Evolutionary conservation across 257 asterid species (phyloP), one percentile per base, ranked within the genome.

Genomic region (Catharanthus roseus): DNA sequence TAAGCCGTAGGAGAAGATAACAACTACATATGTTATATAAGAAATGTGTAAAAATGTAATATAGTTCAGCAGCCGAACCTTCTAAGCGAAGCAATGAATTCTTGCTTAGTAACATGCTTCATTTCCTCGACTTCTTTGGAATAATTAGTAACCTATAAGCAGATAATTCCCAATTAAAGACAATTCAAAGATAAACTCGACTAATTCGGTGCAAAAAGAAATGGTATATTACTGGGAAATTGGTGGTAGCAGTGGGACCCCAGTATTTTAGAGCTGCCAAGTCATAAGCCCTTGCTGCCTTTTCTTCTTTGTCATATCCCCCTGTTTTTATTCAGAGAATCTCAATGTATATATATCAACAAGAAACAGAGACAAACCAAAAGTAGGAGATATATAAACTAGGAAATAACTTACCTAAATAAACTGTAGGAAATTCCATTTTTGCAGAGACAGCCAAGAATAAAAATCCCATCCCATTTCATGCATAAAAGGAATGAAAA

Each of bases 281-380:
- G 84, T 89, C 96, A 79, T 91, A 91, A 69, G 97, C 96, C 54
- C 91, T 75, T 15, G 97, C 97, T 76, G 97, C 97, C 72, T 86
- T 91, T 41, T 91, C 97, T 77, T 91, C 97, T 67, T 86, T 86
- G 67, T 91, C 97, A 84, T 91, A 91, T 21, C 97, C 97, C 47
- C 97, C 97, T 91, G 78, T 53, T 56, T 34, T 63, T 65, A 21
- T 65, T n/a, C 67, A 42, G 34, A 19, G 65, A 64, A 54, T 57
- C 62, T 80, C 67, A 65, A 31, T 57, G 6, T 65, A 19, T 42
- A 63, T 65, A 19, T 42, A 63, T 65, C 60, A 70, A 36, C 36
- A n/a, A 51, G 61, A 29, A 49, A 13, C 12, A 23, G 45, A 13
- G 12, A 34, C 7, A 34, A n/a, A n/a, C 1, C 16, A 34, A 62